Base-by-base conservation (phyloP, 2,329 filamentous ascomycete species). In the Talaromyces sp. region DNA sequence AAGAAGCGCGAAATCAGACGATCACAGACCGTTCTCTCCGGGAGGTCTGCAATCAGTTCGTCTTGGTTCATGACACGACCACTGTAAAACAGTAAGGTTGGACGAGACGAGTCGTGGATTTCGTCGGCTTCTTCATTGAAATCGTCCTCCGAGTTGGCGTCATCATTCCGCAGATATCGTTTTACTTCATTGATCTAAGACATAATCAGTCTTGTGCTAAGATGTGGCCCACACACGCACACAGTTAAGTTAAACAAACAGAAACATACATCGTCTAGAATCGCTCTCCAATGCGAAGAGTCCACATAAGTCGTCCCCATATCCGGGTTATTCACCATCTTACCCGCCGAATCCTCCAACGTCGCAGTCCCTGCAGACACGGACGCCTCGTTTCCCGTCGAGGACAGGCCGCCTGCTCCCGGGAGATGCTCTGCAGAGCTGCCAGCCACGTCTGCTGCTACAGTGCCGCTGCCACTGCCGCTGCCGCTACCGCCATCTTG, bases 281-380 rank as follows among this genome's bases (percentile, higher is more conserved):
- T 73, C 24, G 71, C 71, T 46, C 69, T 69, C 72, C 72, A 75
- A 58, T 75, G 69, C n/a, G 70, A 68, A 41, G 70, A 67, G 56
- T 75, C 71, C 43, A 75, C 70, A 63, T 75, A 75, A 11, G 67
- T 75, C 8, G 69, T 73, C 4, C 68, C 71, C 14, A 67, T 63
- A 19, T 73, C 64, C 50, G 70, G 66, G 17, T 58, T 24, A 7
- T 73, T 68, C 2, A 75, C 53, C 27, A 75, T 54, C 46, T 67
- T 74, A 4, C 73, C 72, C 3, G 64, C 53, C n/a, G 67, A 63
- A 52, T 70, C 68, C 24, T 58, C 51, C n/a, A 61, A 14, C 31
- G 27, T 7, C 10, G 46, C 1, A 26, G 19, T 26, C 46, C 14
- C 46, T 27, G 26, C 26, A 14, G 13, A 4, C 13, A 13, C 32